Base-by-base conservation (phyloP, 2,329 filamentous ascomycete genomes). In the Thielaviopsis euricoi region DNA sequence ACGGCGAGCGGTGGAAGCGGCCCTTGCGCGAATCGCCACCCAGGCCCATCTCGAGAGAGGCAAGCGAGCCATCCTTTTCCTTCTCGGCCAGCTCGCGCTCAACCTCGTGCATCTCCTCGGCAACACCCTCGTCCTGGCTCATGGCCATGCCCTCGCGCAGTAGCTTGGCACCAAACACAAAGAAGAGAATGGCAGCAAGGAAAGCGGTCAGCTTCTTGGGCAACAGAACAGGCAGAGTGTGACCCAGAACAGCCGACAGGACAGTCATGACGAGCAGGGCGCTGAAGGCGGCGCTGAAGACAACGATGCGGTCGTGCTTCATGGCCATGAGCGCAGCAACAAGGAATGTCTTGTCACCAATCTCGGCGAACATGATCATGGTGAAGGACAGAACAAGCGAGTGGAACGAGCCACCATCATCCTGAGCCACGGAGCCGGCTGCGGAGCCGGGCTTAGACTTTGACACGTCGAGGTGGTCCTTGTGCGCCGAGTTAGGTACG, bases 291-390 rank as follows among this genome's bases (percentile, higher is more conserved):
- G 93, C 89, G 1, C 88, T 87, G 72, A 98, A 98, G 61, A 98
- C 93, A 13, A 97, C 79, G 62, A 95, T 75, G 56, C 93, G 85
- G 62, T 93, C 86, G 66, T 98, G 91, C 69, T 95, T 93, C 93
- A 98, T 98, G 13, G 93, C 93, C 93, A 98, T 98, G 19, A 98
- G 80, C 7, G 90, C 91, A 6, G 93, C 93, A 22, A 98, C 89
- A 50, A 98, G 78, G 75, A 98, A 98, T 0, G 93, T 98, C 74
- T 98, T 98, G 79, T 98, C 93, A 62, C 93, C 93, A 65, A 98
- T 83, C 70, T 98, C 93, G 52, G 91, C 96, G 65, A 97, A 86
- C 62, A 97, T 75, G 65, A 98, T 98, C 93, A 97, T 98, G 59
- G 90, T 91, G 61, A 96, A 82, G 17, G 93, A 95, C 33, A 97